phyloP scores from a whole-genome alignment of 2,329 filamentous ascomycete species.

The Clathrospora elynae region DNA sequence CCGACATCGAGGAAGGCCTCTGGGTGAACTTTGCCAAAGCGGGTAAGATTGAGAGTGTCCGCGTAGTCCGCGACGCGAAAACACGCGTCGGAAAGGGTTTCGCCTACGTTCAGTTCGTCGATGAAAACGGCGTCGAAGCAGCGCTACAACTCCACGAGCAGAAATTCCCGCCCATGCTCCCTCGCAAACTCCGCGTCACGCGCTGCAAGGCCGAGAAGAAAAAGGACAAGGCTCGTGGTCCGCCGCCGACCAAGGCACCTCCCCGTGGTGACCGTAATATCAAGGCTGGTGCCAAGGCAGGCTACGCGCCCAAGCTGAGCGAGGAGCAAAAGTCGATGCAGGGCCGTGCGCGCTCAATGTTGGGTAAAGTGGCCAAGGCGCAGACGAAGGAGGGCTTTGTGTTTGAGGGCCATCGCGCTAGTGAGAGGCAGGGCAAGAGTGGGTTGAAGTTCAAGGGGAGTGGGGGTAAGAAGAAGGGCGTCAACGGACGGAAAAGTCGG shows the following conservation, averaged over 20 bases:
- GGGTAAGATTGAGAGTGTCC: slow-evolving; percentile 88
- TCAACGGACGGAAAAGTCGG: slow-evolving; percentile 52
- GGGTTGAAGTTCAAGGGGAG: slow-evolving; percentile 63
- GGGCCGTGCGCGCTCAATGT: slow-evolving; percentile 74
- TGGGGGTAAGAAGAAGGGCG: slow-evolving; percentile 48
- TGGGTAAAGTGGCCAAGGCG: slow-evolving; percentile 70
- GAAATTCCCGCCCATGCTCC: slow-evolving; percentile 93
- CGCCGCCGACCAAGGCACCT: slow-evolving; percentile 33
- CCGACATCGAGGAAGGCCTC: slow-evolving; percentile 90
- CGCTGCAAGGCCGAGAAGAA: slow-evolving; percentile 73
- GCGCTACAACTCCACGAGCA: slow-evolving; percentile 87
- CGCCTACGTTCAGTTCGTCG: slow-evolving; percentile 94
- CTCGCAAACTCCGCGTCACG: slow-evolving; percentile 80
- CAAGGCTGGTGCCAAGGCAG: slow-evolving; percentile 46
- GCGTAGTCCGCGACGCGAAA: slow-evolving; percentile 84
- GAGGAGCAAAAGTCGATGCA: slow-evolving; percentile 71
- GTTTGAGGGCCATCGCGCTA: slow-evolving; percentile 82
- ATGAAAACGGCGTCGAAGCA: slow-evolving; percentile 86
- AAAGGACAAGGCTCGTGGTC: slow-evolving; percentile 40
- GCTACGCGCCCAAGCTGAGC: slow-evolving; percentile 72
- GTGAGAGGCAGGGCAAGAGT: slow-evolving; percentile 66
- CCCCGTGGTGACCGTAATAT: too few relatives aligned
- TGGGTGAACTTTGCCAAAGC: slow-evolving; percentile 80
- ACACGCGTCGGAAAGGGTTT: slow-evolving; percentile 96
- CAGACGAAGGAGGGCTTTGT: slow-evolving; percentile 72